phyloP scores from a whole-genome alignment of 495 filamentous ascomycete genomes.

The Hypomontagnella submonticulosa region DNA sequence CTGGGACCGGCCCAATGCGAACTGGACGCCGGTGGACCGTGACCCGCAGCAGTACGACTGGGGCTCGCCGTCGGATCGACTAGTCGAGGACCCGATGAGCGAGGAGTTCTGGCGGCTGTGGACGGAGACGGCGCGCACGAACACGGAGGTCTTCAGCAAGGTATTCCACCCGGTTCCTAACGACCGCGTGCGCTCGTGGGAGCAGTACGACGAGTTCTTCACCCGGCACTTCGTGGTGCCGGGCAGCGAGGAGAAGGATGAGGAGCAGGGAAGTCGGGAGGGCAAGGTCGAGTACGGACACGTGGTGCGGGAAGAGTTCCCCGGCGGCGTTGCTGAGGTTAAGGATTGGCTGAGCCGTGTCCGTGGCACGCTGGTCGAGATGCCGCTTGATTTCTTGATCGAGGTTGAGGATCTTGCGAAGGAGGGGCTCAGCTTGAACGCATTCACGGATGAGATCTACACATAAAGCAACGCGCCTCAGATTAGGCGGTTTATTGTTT shows the following conservation, averaged over 20 bases:
- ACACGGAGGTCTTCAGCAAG: conserved; percentile 86
- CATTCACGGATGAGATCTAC: conserved; percentile 84
- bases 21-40: conserved; percentile 78
- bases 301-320: conserved; percentile 84
- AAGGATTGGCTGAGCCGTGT: conserved; percentile 83
- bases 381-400: conserved; percentile 90
- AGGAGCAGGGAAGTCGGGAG: conserved; percentile 13
- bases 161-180: conserved; percentile 91
- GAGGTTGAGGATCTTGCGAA: conserved; percentile 87
- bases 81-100: conserved; percentile 80
- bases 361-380: conserved; percentile 86
- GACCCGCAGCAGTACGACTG: conserved; percentile 85
- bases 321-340: conserved; percentile 72
- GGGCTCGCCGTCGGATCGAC: conserved; percentile 74
- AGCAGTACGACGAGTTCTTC: conserved; percentile 86
- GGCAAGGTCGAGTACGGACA: conserved; percentile 78
- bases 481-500: no score
- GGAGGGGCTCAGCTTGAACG: conserved; percentile 82
- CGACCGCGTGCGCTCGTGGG: conserved; percentile 83
- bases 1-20: conserved; percentile 66
- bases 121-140: conserved; percentile 76
- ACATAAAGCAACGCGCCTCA: conserved; percentile 61
- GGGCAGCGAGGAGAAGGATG: conserved; percentile 46
- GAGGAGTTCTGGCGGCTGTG: conserved; percentile 75
- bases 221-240: conserved; percentile 73